Evolutionary conservation across 805 yeast genomes (phyloP), one percentile per base, ranked within the genome.

Genomic region (Kluyveromyces aestuarii): DNA sequence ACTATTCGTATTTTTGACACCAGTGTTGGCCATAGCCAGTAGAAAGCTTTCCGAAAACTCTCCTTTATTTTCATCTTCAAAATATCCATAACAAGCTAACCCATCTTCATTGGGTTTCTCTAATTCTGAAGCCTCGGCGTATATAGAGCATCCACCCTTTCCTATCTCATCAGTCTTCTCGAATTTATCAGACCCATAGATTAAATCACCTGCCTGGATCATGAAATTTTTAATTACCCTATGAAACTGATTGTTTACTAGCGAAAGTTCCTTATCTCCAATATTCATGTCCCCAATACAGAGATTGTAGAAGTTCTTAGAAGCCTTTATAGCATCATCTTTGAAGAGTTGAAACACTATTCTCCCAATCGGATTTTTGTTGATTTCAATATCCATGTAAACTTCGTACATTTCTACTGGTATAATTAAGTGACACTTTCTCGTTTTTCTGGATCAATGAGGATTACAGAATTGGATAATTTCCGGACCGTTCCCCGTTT

Each of bases 181-280:
- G 19, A 54, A 57, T 8, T 51, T 45, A 1, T 51, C 55, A 2
- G 69, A 63, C 8, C 79, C 79, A 58, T 70, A 62, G 1, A 65
- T 60, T 2, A 75, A 58, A 58, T 82, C 87, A 38, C 90, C 90
- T 3, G 79, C 81, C 62, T 84, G 90, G 16, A 84, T 66, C 72
- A 83, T 77, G 58, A 85, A 85, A 60, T 81, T 84, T 58, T 77
- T 80, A 46, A 84, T 70, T 2, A 82, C 77, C 48, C 87, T 69
- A 55, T 82, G 84, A 62, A 86, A 82, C 38, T 63, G 68, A 39
- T 74, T 77, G 18, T 69, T 61, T 51, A 73, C 69, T 49, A 70
- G 76, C 1, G 70, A 55, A 16, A 73, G 56, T 18, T 55, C 48
- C 6, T 55, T 51, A 8, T 61, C 66, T 25, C 56, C 52, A 8